Evolutionary conservation across 345 rosid genomes (phyloP).

Genomic region (sweet orange (Citrus sinensis)): DNA sequence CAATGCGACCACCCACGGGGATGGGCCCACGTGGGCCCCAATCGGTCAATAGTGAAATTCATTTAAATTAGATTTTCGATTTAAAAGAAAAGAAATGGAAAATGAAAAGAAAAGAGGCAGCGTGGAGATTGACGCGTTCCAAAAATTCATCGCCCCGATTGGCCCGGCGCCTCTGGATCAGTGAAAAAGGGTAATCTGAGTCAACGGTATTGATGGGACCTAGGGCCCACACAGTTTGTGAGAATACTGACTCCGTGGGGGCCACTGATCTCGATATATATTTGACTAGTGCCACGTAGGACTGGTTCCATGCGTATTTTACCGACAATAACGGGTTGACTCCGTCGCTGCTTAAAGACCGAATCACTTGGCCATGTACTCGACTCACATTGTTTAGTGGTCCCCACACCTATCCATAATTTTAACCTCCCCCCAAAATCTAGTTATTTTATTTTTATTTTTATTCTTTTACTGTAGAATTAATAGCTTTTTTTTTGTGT

Average conservation of each 20-base stretch:
- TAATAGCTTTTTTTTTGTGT: neutral
- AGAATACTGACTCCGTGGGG: neutral
- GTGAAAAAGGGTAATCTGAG: conserved; percentile 25
- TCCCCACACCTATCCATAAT: neutral
- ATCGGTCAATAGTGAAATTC: too few relatives aligned
- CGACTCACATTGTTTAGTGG: neutral
- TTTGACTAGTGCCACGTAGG: conserved; percentile 6
- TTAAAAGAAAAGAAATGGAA: too few relatives aligned
- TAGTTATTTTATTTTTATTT: neutral
- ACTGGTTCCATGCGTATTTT: neutral
- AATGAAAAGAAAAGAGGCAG: too few relatives aligned
- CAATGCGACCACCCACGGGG: neutral
- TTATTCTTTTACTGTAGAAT: neutral
- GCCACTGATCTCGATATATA: neutral
- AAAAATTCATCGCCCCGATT: conserved; percentile 25
- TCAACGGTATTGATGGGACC: conserved; percentile 29
- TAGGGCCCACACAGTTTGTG: conserved; percentile 8
- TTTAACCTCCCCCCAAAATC: neutral
- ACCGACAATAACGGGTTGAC: conserved; percentile 28
- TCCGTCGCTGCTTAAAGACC: conserved; percentile 21
- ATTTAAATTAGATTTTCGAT: too few relatives aligned
- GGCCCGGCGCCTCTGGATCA: conserved; percentile 29
- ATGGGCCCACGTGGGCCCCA: too few relatives aligned
- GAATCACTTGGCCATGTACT: conserved; percentile 12
- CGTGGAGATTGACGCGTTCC: conserved; percentile 41